Evolutionary conservation across 2,329 filamentous ascomycete genomes (phyloP).

Genomic region (Gremmenia infestans): DNA sequence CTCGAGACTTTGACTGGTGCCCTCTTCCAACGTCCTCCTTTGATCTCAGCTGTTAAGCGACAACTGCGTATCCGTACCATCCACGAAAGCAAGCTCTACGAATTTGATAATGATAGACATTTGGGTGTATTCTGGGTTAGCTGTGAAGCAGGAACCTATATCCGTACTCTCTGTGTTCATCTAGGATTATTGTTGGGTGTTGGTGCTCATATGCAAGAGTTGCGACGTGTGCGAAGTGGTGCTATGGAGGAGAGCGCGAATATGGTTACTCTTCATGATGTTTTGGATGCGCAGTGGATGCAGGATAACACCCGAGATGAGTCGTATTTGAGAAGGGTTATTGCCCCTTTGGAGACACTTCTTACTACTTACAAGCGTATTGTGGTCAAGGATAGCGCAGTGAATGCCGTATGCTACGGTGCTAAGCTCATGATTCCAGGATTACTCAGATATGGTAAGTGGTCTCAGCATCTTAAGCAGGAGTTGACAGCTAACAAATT

Average conservation of each 20-base stretch:
- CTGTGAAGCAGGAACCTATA: conserved; percentile 98
- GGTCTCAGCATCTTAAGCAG: not conserved
- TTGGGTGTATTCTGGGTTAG: conserved; percentile 99
- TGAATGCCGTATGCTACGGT: conserved; percentile 97
- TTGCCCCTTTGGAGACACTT: conserved; percentile 87
- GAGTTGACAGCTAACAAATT: conserved; percentile 25
- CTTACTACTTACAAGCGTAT: conserved; percentile 92
- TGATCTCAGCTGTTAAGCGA: conserved; percentile 98
- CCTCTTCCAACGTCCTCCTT: conserved; percentile 90
- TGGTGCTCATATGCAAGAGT: conserved; percentile 97
- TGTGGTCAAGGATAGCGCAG: conserved; percentile 93
- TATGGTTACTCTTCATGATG: conserved; percentile 90
- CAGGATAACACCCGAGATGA: conserved; percentile 96
- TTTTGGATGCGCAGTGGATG: conserved; percentile 93
- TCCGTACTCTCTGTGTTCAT: conserved; percentile 96
- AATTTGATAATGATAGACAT: conserved; percentile 98
- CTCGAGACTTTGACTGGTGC: conserved; percentile 95
- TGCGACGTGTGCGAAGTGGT: conserved; percentile 86
- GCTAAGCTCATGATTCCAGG: conserved; percentile 99
- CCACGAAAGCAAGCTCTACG: conserved; percentile 91
- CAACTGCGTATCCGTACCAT: conserved; percentile 98
- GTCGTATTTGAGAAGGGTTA: conserved; percentile 84
- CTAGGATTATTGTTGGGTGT: conserved; percentile 72
- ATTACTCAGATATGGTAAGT: conserved; percentile 80
- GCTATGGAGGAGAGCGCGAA: conserved; percentile 89